These are phyloP conservation scores for Torrubiella hemipterigena DNA, from an alignment of 2,329 filamentous ascomycete species.

Conservation along the genomic window DNA sequence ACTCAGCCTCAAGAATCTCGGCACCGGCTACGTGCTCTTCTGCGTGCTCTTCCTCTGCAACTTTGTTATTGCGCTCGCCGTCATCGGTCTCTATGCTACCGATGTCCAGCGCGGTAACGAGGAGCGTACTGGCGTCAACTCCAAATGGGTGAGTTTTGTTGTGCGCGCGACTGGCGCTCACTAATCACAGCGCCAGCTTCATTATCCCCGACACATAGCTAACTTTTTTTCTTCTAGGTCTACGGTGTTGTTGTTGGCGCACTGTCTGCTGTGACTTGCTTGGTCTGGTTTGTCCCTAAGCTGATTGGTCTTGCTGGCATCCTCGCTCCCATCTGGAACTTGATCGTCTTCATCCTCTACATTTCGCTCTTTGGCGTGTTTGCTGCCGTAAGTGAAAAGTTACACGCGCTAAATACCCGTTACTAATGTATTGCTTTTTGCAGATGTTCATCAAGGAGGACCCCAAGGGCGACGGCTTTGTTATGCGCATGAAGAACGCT, in stretches of 20 bases:
- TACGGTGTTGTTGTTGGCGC: constrained; percentile 63
- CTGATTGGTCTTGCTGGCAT: constrained; percentile 35
- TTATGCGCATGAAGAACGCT: constrained; percentile 72
- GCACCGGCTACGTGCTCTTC: constrained; percentile 41
- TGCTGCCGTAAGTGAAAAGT: constrained; percentile 46
- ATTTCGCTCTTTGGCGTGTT: constrained; percentile 75
- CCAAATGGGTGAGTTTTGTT: constrained; percentile 52
- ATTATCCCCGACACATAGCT: not conserved
- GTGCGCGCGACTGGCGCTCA: not conserved
- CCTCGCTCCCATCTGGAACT: constrained; percentile 55
- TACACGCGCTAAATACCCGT: too few species aligned
- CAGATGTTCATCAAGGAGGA: constrained; percentile 62
- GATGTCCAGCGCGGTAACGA: constrained; percentile 48
- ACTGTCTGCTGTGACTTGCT: constrained; percentile 50
- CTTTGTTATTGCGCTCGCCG: constrained; percentile 63
- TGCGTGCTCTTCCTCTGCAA: constrained; percentile 59
- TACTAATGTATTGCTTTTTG: not conserved
- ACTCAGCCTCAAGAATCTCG: constrained; percentile 18
- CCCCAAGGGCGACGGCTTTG: constrained; percentile 47
- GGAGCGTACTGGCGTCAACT: constrained; percentile 38
- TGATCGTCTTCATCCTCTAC: constrained; percentile 66
- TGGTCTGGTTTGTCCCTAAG: constrained; percentile 55
- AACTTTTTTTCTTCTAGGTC: constrained; percentile 25
- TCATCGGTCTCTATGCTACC: constrained; percentile 66
- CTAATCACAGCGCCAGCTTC: not conserved